Evolutionary conservation across 176 grass and related monocot genomes (phyloP).

Genomic region (Carex parvula): DNA sequence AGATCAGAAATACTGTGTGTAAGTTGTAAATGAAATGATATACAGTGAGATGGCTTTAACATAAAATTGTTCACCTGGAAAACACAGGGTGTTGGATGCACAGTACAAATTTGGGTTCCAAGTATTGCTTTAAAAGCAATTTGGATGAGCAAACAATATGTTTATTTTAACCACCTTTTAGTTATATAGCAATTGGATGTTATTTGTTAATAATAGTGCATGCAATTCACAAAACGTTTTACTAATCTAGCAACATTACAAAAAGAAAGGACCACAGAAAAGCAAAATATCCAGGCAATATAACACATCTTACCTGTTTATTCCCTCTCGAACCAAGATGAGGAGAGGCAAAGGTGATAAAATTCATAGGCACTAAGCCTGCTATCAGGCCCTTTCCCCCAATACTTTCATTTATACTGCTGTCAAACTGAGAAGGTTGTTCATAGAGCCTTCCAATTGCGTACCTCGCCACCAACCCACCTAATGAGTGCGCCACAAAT

Average conservation of each 20-base stretch:
- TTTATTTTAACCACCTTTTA: background rate
- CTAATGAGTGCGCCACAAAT: slow-evolving; percentile 95
- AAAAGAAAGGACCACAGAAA: background rate
- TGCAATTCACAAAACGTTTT: too few species aligned
- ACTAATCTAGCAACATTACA: background rate
- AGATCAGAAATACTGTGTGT: background rate
- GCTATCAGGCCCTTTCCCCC: slow-evolving; percentile 60
- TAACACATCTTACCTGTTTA: slow-evolving; percentile 56
- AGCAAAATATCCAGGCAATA: background rate
- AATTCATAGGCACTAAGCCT: slow-evolving; percentile 91
- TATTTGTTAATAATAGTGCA: too few species aligned
- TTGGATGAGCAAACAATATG: background rate
- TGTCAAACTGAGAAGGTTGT: slow-evolving; percentile 35
- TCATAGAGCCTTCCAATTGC: slow-evolving; percentile 84
- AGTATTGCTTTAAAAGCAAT: background rate
- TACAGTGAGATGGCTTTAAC: background rate
- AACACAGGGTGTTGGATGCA: background rate
- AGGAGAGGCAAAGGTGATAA: slow-evolving; percentile 97
- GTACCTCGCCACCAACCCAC: slow-evolving; percentile 89
- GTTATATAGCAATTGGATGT: background rate
- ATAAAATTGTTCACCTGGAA: background rate
- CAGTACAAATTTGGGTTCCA: background rate
- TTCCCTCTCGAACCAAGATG: slow-evolving; percentile 97
- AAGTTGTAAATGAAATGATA: background rate
- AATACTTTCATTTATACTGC: slow-evolving; percentile 31